A percentile compares a stretch with the other conserved stretches of the same genome.
Conservation (phyloP, 1,284 basidiomycete species). For the Meira miltonrushii region DNA sequence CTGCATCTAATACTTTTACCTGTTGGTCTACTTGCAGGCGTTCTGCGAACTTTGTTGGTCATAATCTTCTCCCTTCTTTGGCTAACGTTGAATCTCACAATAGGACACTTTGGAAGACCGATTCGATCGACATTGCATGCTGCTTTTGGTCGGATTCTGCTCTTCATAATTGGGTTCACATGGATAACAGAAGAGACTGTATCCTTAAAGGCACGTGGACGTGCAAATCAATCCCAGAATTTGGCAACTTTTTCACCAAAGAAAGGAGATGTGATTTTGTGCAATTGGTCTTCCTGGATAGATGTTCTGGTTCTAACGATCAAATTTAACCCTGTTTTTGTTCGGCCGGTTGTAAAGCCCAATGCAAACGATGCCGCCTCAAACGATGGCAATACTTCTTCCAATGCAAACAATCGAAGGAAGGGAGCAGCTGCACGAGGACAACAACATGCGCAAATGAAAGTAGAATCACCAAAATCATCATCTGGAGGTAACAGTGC, state of each 20-base stretch:
- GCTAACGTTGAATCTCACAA: no score
- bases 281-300: slow-evolving; percentile 10
- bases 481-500: background rate
- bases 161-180: slow-evolving; percentile 7
- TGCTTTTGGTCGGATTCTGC: background rate
- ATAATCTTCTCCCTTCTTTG: no score
- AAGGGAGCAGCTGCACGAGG: no score
- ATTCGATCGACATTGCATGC: background rate
- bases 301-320: slow-evolving; percentile 1
- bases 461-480: no score
- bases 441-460: no score
- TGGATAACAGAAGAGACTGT: background rate
- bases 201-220: slow-evolving; percentile 5
- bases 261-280: slow-evolving; percentile 11
- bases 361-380: background rate
- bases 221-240: background rate
- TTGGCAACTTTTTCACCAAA: slow-evolving; percentile 7
- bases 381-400: background rate
- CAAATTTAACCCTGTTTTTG: slow-evolving; percentile 9
- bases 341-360: slow-evolving; percentile 4
- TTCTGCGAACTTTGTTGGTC: no score
- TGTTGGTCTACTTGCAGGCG: no score
- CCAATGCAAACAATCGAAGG: background rate
- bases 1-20: no score
- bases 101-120: no score